Evolutionary conservation across 768 basidiomycete genomes (phyloP), one percentile per base, ranked within the genome.

Genomic region (Sutorius australiensis): DNA sequence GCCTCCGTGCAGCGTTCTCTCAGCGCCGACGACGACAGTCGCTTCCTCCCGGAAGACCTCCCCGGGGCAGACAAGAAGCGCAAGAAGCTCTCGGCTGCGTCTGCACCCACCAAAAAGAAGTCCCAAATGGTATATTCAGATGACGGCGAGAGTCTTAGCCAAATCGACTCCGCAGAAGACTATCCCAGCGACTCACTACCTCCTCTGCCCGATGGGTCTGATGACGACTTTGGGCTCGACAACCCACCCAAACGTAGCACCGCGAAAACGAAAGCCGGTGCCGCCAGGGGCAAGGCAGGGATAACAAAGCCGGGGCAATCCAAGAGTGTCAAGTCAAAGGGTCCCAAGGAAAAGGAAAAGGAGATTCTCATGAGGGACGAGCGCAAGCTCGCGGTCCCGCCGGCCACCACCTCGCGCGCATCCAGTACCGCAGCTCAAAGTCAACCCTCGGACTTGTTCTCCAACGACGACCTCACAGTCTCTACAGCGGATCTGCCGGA

Each of bases 321-420:
- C 47, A 64, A 59, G 50, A 50, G 55, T 31, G 39, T 57, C n/a
- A 69, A 69, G 48, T 64, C 55, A 33, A 74, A 73, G 53, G 66
- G 59, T 24, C 24, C 19, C 46, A 70, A 55, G 38, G 61, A 61
- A 40, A 76, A 74, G 59, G 65, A 68, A 21, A 59, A 28, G 52
- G 61, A 73, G 34, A 64, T 76, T n/a, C 37, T 62, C 51, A 68
- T 73, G 41, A 75, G 69, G 54, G 77, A 77, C 56, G 76, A 78
- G 54, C 69, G 77, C 42, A 76, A 70, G 55, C 50, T 64, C 10
- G 44, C 58, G 46, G 55, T 42, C 3, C 63, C 48, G 17, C 37
- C 51, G 37, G 31, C 50, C 16, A 57, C 56, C 8, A 61, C 55
- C 8, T 66, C 61, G 19, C 61, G 56, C 33, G 61, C 66, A 44